Percentiles rank a stretch among this genome's conserved stretches.
Evolutionary conservation across 164 flowering plant genomes (phyloP).

Genomic region (Warburgia ugandensis): DNA sequence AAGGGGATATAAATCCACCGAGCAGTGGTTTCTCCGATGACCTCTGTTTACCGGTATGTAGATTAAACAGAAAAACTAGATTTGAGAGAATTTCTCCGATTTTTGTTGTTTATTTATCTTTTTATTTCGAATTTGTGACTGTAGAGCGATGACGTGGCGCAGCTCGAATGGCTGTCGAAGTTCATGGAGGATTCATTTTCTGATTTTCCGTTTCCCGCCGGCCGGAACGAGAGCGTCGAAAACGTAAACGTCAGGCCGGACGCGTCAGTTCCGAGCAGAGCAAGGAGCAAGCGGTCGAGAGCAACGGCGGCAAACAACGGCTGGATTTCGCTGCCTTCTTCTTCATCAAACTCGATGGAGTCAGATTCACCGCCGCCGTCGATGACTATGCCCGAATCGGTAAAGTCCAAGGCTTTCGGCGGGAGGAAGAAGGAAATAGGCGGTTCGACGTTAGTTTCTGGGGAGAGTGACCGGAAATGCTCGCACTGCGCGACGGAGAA

Average conservation of each 20-base stretch:
- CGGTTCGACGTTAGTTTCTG: conserved; percentile 4
- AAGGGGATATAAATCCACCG: not conserved
- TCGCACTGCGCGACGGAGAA: conserved; percentile 61
- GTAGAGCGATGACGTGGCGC: conserved; percentile 49
- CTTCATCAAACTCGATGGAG: too few relatives aligned
- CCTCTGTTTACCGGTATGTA: conserved; percentile 38
- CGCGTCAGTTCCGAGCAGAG: conserved; percentile 23
- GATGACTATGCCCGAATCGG: not conserved
- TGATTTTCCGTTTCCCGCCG: conserved; percentile 18
- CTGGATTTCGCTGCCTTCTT: conserved; percentile 12
- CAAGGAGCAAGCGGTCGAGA: conserved; percentile 36
- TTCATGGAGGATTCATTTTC: conserved; percentile 57
- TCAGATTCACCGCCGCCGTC: not conserved
- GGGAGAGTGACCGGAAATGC: conserved; percentile 32
- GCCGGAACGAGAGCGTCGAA: conserved; percentile 15
- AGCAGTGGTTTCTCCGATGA: conserved; percentile 29
- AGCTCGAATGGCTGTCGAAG: conserved; percentile 66
- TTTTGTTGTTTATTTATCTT: not conserved
- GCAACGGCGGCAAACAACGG: conserved; percentile 3
- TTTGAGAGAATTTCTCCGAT: not conserved
- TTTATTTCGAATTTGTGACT: not conserved
- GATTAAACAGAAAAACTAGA: not conserved
- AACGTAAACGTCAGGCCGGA: conserved; percentile 13
- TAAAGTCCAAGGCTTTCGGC: not conserved
- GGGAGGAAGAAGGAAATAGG: conserved; percentile 4